Base-by-base conservation (phyloP, 768 basidiomycete genomes). In the Lenzites betulinus region DNA sequence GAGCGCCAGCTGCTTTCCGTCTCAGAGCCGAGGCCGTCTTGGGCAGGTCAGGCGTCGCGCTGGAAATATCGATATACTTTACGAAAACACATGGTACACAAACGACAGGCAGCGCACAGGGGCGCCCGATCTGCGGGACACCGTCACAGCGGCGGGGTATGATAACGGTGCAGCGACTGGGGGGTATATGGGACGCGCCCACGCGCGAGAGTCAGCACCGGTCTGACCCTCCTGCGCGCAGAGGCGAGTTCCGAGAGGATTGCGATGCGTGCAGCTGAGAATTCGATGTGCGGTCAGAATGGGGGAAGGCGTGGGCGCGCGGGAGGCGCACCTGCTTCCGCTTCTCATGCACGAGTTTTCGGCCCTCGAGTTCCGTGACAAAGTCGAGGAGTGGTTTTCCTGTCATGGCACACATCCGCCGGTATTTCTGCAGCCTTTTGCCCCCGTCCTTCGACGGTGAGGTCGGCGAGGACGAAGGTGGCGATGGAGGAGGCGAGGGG, bases 301-400 rank as follows among this genome's bases (percentile, higher is more conserved):
- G 15, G 23, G 51, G 41, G 36, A 44, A 33, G 12, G 20, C 20
- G 42, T 39, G 41, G 15, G 5, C 48, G 55, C 30, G 43, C 18
- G 18, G 16, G 35, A 42, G 12, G 46, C 60, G 26, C 23, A 56
- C 55, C 36, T 56, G 51, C 20, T 42, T 33, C 51, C 55, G 54
- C 23, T 56, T 62, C 43, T 47, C 55, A 35, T 51, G 50, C n/a
- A 56, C 26, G 26, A 56, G 46, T 23, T 51, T 23, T 23, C 56
- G 55, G 61, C 56, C 25, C 47, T 62, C 55, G 46, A 62, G 38
- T 54, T 62, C 61, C 51, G 51, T 50, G 38, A 48, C 61, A 38
- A 62, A 62, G 50, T 62, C 61, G 55, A 62, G 56, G n/a, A 62
- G 52, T 22, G 56, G 44, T 46, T 54, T 62, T 36, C 56, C 50